Evolutionary conservation across 805 yeast genomes (phyloP).

Genomic region (Cyberlindnera subsufficiens): DNA sequence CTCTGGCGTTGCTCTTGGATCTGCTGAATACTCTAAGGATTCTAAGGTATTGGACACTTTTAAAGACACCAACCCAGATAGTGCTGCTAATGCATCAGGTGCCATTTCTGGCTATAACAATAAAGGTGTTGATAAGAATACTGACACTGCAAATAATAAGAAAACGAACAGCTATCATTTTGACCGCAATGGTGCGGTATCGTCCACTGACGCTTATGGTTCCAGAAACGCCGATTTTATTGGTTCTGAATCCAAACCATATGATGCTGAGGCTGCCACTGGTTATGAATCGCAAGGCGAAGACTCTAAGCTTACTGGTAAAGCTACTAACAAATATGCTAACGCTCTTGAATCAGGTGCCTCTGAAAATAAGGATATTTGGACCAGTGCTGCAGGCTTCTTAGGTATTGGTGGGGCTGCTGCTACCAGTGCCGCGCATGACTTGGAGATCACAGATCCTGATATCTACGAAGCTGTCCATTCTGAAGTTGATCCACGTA

Average conservation of each 20-base stretch:
- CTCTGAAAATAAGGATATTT: constrained; percentile 3
- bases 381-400: constrained; percentile 10
- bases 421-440: constrained; percentile 1
- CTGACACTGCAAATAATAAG: no score
- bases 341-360: not conserved
- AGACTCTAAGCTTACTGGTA: no score
- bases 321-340: not conserved
- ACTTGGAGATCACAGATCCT: constrained; percentile 1
- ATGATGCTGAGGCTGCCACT: constrained; percentile 5
- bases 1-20: no score
- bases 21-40: no score
- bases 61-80: no score
- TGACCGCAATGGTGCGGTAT: not conserved
- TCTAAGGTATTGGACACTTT: no score
- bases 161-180: no score
- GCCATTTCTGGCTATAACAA: constrained; percentile 1
- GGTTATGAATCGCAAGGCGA: not conserved
- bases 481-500: not conserved
- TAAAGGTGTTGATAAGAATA: no score
- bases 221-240: not conserved
- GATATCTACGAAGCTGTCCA: not conserved
- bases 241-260: constrained; percentile 1
- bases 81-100: constrained; percentile 3
- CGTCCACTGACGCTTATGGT: not conserved
- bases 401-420: constrained; percentile 10